phyloP scores from a whole-genome alignment of 2,329 filamentous ascomycete genomes.

The Trichoderma citrinoviride region DNA sequence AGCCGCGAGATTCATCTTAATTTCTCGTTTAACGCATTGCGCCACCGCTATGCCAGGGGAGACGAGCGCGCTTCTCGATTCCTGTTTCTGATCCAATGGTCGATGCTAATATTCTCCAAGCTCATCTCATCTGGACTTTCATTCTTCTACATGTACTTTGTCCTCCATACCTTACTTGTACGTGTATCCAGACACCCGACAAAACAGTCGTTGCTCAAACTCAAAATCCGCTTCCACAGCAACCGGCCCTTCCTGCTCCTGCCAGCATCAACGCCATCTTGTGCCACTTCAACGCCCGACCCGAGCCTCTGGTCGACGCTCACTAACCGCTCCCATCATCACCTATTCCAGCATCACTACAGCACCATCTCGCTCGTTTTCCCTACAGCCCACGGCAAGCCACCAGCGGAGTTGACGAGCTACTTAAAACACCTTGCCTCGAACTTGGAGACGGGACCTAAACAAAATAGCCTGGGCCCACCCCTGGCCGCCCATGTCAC shows the following conservation, averaged over 20 bases:
- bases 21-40: conserved; percentile 2
- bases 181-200: background rate
- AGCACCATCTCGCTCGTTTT: background rate
- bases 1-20: conserved; percentile 4
- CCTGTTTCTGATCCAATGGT: too few species aligned
- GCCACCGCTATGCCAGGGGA: background rate
- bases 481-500: conserved; percentile 5
- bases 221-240: background rate
- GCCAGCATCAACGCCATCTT: too few species aligned
- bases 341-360: background rate
- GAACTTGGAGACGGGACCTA: conserved; percentile 15
- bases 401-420: background rate
- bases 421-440: background rate
- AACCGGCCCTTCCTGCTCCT: background rate
- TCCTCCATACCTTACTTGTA: too few species aligned
- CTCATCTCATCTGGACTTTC: too few species aligned
- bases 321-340: too few species aligned
- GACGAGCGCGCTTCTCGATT: background rate
- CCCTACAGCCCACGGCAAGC: background rate
- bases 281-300: background rate
- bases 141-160: too few species aligned
- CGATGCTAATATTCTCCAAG: too few species aligned
- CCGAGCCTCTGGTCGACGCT: background rate
- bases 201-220: background rate
- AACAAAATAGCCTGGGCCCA: conserved; percentile 18